Percentiles rank a stretch among this genome's conserved stretches.
Conservation (phyloP, 2,329 filamentous ascomycete genomes). For the Pyrenophora teres region DNA sequence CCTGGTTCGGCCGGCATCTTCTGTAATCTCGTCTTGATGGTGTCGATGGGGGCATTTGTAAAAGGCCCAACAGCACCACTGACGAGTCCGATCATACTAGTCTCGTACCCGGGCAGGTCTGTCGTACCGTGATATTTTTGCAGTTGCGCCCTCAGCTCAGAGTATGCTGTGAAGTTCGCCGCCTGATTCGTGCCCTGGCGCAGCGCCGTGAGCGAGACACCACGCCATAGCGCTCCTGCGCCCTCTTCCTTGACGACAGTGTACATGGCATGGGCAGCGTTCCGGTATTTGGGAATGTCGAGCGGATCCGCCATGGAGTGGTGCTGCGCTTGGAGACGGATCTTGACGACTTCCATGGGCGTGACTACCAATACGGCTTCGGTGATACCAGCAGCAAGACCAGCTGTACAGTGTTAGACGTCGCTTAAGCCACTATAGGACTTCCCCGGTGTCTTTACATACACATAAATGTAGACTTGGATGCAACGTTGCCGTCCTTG, state of each 20-base stretch:
- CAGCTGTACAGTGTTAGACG: slow-evolving; percentile 59
- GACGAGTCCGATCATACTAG: slow-evolving; percentile 85
- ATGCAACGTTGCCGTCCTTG: slow-evolving; percentile 68
- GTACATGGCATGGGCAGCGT: slow-evolving; percentile 81
- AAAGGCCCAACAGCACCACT: slow-evolving; percentile 94
- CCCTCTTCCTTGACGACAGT: slow-evolving; percentile 94
- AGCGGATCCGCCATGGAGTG: slow-evolving; percentile 97
- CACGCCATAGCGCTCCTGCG: slow-evolving; percentile 82
- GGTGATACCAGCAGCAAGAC: slow-evolving; percentile 89
- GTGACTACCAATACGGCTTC: slow-evolving; percentile 96
- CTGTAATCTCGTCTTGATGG: slow-evolving; percentile 96
- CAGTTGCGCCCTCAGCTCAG: slow-evolving; percentile 83
- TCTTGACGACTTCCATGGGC: slow-evolving; percentile 99
- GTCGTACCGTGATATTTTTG: slow-evolving; percentile 74
- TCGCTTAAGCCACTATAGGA: not conserved
- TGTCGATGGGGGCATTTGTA: slow-evolving; percentile 97
- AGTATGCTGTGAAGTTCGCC: slow-evolving; percentile 94
- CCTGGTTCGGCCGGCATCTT: slow-evolving; percentile 83
- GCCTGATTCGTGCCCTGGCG: slow-evolving; percentile 97
- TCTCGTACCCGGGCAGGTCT: slow-evolving; percentile 83
- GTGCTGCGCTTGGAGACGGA: slow-evolving; percentile 95
- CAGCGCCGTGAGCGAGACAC: slow-evolving; percentile 89
- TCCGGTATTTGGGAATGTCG: slow-evolving; percentile 95
- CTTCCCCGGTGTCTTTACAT: slow-evolving; percentile 33
- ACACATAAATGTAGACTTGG: slow-evolving; percentile 74